Evolutionary conservation across 257 asterid genomes (phyloP), one percentile per base, ranked within the genome.

Genomic region (Rhazya stricta): DNA sequence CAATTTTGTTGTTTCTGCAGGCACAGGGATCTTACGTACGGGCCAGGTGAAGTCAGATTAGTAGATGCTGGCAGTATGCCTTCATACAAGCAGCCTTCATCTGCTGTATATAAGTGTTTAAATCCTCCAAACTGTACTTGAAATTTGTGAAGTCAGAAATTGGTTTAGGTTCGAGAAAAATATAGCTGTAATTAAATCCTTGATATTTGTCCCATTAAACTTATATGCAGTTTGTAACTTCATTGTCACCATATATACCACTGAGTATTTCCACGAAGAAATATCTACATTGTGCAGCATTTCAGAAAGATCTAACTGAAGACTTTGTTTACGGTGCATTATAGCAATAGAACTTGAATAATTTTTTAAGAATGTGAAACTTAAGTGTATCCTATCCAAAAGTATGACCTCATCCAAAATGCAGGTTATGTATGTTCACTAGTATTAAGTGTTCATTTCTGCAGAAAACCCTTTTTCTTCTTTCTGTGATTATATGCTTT

Each of bases 71-170:
- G 82, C 66, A 94, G 91, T 74, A 77, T 94, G 48, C 98, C 98
- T 3, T 69, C 83, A 18, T 91, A 91, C 77, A 91, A 85, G 78
- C 96, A 88, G 73, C 98, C 96, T 60, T 82, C 91, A 63, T 94
- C 97, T 41, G 88, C 89, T 18, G 88, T 94, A 73, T 91, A 90
- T 74, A 93, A 90, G 85, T 93, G 98, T 81, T 85, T 84, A 15
- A 91, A 91, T 67, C 98, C 96, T 56, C 98, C 98, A 53, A 91
- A 80, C 73, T 94, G 98, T 79, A 87, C 81, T 63, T 91, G 86
- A 86, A 74, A 76, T 63, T 65, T 71, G 29, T 56, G 10, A 30
- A 34, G 36, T 45, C 45, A 72, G 21, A 1, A 42, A 25, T 48
- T 71, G 58, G 39, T 32, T 0, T 39, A 15, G 23, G 54, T 27